Evolutionary conservation across 2,329 filamentous ascomycete species (phyloP).

Genomic region (Acrocalymma vagum): DNA sequence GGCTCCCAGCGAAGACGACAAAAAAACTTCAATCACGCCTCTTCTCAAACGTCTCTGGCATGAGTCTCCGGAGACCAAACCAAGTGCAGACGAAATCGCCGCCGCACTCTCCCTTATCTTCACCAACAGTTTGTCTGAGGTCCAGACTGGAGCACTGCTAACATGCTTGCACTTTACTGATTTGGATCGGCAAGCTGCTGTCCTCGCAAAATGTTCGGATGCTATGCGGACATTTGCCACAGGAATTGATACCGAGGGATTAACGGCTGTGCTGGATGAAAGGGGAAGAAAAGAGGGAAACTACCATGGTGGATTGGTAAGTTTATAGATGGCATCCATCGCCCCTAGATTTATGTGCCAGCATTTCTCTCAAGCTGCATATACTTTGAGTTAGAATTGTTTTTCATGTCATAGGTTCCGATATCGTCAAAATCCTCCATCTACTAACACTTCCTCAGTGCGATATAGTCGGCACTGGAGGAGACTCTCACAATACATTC

Average conservation of each 20-base stretch:
- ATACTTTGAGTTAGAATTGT: background rate
- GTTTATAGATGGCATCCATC: conserved; percentile 41
- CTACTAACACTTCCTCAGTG: conserved; percentile 57
- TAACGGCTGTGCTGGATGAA: conserved; percentile 68
- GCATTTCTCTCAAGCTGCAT: too few species aligned
- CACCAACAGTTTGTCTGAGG: conserved; percentile 85
- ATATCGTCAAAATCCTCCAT: background rate
- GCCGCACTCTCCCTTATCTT: conserved; percentile 92
- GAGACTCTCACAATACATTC: conserved; percentile 96
- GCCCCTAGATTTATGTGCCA: background rate
- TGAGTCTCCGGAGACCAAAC: conserved; percentile 53
- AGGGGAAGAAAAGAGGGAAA: conserved; percentile 72
- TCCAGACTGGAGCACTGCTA: conserved; percentile 85
- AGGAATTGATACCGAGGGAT: conserved; percentile 70
- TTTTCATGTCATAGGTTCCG: background rate
- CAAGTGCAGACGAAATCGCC: conserved; percentile 81
- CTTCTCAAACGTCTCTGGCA: conserved; percentile 78
- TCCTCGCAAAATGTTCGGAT: conserved; percentile 83
- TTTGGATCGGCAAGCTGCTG: conserved; percentile 82
- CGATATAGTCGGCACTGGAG: conserved; percentile 97
- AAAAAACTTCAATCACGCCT: conserved; percentile 68
- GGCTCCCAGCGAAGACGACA: conserved; percentile 26
- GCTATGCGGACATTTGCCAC: conserved; percentile 85
- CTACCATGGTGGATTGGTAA: conserved; percentile 85
- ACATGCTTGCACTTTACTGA: conserved; percentile 93